Percentiles rank a stretch among this genome's conserved stretches.
Evolutionary conservation across 768 basidiomycete species (phyloP).

Genomic region (Russula griseocarnosa): DNA sequence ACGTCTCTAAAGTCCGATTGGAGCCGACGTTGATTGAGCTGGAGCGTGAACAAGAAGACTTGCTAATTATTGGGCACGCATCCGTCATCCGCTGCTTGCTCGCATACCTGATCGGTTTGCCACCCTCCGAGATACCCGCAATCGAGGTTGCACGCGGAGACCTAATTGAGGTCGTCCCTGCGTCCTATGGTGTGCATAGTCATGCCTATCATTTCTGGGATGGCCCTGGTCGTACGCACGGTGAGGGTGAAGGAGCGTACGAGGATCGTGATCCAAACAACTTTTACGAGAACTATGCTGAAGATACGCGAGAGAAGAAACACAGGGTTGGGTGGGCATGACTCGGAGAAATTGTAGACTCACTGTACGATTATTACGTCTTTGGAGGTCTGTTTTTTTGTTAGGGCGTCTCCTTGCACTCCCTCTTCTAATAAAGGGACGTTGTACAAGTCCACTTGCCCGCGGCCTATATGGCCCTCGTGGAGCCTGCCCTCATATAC

Average conservation of each 20-base stretch:
- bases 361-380: background rate
- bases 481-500: background rate
- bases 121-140: constrained; percentile 93
- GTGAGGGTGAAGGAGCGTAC: constrained; percentile 34
- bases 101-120: constrained; percentile 88
- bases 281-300: constrained; percentile 86
- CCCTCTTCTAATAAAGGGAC: background rate
- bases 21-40: constrained; percentile 91
- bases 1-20: constrained; percentile 62
- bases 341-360: background rate
- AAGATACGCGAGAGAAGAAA: constrained; percentile 40
- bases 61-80: constrained; percentile 94
- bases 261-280: constrained; percentile 57
- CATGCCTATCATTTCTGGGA: constrained; percentile 93
- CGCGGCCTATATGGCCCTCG: background rate
- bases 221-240: constrained; percentile 63
- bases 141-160: constrained; percentile 97
- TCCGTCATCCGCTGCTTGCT: constrained; percentile 96
- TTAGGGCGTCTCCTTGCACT: background rate
- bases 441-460: background rate
- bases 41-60: constrained; percentile 89
- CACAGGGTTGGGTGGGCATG: constrained; percentile 12
- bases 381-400: background rate
- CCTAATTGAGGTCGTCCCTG: constrained; percentile 87
- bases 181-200: constrained; percentile 85